phyloP scores from a whole-genome alignment of 371 early-diverging fungal genomes.

The Apophysomyces sp. region DNA sequence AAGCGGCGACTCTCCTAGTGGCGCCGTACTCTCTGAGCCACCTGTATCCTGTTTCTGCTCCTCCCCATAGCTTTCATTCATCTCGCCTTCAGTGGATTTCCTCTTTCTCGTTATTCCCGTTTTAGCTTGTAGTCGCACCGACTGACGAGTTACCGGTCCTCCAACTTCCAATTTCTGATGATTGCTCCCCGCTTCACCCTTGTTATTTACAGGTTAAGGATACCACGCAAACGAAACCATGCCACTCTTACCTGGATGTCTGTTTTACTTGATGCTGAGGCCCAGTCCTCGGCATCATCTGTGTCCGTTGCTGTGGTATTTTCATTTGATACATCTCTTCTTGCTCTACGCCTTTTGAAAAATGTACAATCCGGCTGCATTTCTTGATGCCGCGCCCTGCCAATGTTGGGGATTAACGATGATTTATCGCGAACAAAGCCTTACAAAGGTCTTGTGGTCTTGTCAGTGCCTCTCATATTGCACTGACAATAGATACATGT shows the following conservation, averaged over 20 bases:
- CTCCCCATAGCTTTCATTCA: neutral
- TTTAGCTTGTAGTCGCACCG: neutral
- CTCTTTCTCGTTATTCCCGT: neutral
- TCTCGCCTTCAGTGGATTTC: neutral
- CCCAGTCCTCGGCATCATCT: neutral
- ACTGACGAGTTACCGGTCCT: neutral
- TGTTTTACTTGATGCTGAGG: neutral
- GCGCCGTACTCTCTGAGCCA: neutral
- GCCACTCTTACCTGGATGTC: neutral
- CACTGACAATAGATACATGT: slow-evolving; percentile 29
- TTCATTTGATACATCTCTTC: neutral
- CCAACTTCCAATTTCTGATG: too few relatives aligned
- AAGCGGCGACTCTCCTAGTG: neutral
- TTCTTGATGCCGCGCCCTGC: neutral
- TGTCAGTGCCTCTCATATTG: slow-evolving; percentile 6
- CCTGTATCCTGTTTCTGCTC: neutral
- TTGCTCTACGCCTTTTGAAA: neutral
- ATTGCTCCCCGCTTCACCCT: neutral
- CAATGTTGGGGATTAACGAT: neutral
- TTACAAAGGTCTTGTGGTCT: slow-evolving; percentile 17
- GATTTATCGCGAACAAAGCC: too few relatives aligned
- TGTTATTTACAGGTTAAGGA: neutral
- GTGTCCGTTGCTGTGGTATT: neutral
- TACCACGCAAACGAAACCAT: neutral
- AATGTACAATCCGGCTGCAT: neutral